Conservation (phyloP, 2,329 filamentous ascomycete genomes). For the Ceratocystis diversiconidia region DNA sequence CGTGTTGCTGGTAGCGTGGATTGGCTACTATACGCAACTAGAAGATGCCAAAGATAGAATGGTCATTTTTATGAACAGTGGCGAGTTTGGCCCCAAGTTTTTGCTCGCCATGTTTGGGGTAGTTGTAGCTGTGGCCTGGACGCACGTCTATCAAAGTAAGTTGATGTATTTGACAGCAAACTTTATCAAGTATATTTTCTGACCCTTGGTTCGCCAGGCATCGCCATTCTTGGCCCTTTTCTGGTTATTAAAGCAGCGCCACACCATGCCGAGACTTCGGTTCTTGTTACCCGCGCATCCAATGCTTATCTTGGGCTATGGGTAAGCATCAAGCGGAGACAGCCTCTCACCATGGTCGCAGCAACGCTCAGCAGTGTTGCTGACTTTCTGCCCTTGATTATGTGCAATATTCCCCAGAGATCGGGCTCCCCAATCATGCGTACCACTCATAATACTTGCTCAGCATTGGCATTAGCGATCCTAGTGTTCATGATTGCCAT, state of each 20-base stretch:
- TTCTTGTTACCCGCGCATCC: slow-evolving; percentile 12
- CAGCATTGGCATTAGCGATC: slow-evolving; percentile 10
- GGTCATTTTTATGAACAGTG: slow-evolving; percentile 15
- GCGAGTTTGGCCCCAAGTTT: slow-evolving; percentile 12
- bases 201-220: background rate
- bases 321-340: slow-evolving; percentile 9
- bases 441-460: slow-evolving; percentile 6
- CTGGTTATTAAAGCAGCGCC: slow-evolving; percentile 19
- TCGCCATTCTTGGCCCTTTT: slow-evolving; percentile 21
- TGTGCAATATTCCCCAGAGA: slow-evolving; percentile 15
- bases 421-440: slow-evolving; percentile 6
- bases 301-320: slow-evolving; percentile 15
- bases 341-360: background rate
- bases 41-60: background rate
- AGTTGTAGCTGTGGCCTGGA: slow-evolving; percentile 8
- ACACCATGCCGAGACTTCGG: slow-evolving; percentile 8
- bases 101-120: slow-evolving; percentile 13
- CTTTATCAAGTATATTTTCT: background rate
- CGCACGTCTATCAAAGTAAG: slow-evolving; percentile 14
- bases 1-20: slow-evolving; percentile 4
- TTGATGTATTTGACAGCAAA: background rate
- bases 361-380: slow-evolving; percentile 8
- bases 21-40: slow-evolving; percentile 11
- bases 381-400: slow-evolving; percentile 13
- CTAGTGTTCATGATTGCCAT: slow-evolving; percentile 15